A percentile compares a stretch with the other conserved stretches of the same genome.
Evolutionary conservation across 2,329 filamentous ascomycete species (phyloP).

Genomic region (Epichloe sylvatica): DNA sequence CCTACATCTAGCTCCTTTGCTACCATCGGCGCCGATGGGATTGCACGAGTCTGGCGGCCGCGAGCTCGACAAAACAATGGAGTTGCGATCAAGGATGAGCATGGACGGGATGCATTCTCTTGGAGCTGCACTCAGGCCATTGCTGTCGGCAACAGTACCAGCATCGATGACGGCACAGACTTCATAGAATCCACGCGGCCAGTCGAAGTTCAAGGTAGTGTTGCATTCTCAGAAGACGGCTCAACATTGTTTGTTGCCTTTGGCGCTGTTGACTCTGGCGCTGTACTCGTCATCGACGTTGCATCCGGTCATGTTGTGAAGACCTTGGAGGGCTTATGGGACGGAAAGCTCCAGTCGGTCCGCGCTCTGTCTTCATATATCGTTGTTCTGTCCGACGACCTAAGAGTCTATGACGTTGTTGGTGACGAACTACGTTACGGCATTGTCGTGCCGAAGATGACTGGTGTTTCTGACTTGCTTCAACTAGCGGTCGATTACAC

Average conservation of each 20-base stretch:
- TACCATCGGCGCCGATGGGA: conserved; percentile 69
- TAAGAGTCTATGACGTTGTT: conserved; percentile 76
- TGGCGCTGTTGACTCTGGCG: conserved; percentile 39
- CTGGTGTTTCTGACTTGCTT: conserved; percentile 31
- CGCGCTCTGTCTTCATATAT: conserved; percentile 61
- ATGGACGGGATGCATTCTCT: conserved; percentile 47
- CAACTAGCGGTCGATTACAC: conserved; percentile 58
- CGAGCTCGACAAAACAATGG: conserved; percentile 56
- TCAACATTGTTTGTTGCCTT: conserved; percentile 64
- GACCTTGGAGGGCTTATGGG: conserved; percentile 54
- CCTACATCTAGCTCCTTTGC: conserved; percentile 60
- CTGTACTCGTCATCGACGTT: conserved; percentile 65
- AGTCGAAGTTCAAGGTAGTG: conserved; percentile 40
- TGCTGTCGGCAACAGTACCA: conserved; percentile 36
- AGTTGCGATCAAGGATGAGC: conserved; percentile 44
- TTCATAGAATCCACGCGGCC: conserved; percentile 8
- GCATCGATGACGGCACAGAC: conserved; percentile 24
- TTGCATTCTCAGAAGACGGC: conserved; percentile 73
- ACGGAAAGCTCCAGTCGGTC: conserved; percentile 50
- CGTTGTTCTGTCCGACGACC: conserved; percentile 56
- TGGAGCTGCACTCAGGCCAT: conserved; percentile 59
- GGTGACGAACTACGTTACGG: conserved; percentile 59
- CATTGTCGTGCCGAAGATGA: conserved; percentile 36
- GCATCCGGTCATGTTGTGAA: conserved; percentile 51
- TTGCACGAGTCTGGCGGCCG: conserved; percentile 70